A percentile compares a stretch with the other conserved stretches of the same genome.
Conservation (phyloP, 768 basidiomycete species). For the Suillus discolor region DNA sequence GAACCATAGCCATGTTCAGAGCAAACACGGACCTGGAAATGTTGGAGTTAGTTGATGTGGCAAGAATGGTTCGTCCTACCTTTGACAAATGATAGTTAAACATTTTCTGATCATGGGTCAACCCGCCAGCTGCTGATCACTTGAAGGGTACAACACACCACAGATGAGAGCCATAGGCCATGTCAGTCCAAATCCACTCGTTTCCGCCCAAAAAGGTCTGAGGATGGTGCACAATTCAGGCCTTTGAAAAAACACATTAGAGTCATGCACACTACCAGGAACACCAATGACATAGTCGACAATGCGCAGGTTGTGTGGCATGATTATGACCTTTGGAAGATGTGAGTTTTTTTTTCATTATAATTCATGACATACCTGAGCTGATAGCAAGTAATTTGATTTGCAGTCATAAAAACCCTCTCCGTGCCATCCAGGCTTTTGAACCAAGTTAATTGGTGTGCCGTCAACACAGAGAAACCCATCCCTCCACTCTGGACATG, state of each 20-base stretch:
- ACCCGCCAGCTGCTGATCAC: conserved; percentile 13
- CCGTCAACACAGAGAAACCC: conserved; percentile 19
- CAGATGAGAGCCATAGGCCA: conserved; percentile 15
- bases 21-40: conserved; percentile 8
- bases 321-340: conserved; percentile 9
- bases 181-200: conserved; percentile 25
- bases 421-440: conserved; percentile 23
- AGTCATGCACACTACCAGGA: conserved; percentile 19
- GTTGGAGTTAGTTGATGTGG: background rate
- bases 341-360: background rate
- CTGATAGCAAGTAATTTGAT: conserved; percentile 16
- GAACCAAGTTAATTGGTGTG: conserved; percentile 19
- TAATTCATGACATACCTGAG: conserved; percentile 12
- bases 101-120: conserved; percentile 20
- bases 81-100: conserved; percentile 29
- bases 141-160: conserved; percentile 33
- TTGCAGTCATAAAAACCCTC: conserved; percentile 18
- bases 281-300: conserved; percentile 19
- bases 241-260: conserved; percentile 10
- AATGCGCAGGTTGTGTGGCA: conserved; percentile 17
- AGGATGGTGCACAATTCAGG: background rate
- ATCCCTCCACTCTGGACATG: conserved; percentile 6
- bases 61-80: conserved; percentile 6
- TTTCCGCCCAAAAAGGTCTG: conserved; percentile 3
- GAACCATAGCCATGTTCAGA: conserved; percentile 18